These are phyloP conservation scores for Protomyces gravidus DNA, from an alignment of 1,139 yeast genomes.

Conservation along the genomic window DNA sequence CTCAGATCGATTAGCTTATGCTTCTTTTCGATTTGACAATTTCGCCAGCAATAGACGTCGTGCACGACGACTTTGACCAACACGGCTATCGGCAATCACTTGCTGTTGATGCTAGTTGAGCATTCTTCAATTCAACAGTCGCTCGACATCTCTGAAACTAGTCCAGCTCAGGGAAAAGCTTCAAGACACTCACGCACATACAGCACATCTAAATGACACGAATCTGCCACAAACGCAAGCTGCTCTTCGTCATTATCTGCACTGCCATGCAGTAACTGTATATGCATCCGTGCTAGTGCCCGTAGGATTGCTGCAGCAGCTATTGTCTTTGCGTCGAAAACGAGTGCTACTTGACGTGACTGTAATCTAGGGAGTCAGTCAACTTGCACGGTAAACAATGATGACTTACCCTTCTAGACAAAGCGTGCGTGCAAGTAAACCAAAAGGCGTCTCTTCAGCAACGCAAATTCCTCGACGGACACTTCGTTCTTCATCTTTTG, in stretches of 20 bases:
- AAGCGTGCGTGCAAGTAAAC: slow-evolving; percentile 5
- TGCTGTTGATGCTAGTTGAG: no score
- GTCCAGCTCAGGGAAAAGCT: background rate
- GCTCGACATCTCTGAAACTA: no score
- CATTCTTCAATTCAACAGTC: no score
- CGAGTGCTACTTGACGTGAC: background rate
- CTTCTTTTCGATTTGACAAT: no score
- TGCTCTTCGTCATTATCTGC: background rate
- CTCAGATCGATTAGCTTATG: no score
- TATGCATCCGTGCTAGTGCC: background rate
- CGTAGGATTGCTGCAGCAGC: slow-evolving; percentile 11
- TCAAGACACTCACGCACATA: background rate
- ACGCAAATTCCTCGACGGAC: background rate
- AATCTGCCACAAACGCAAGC: background rate
- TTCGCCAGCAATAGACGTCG: no score
- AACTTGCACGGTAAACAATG: background rate
- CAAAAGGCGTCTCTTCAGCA: slow-evolving; percentile 9
- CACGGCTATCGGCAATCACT: no score
- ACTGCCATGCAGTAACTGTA: background rate
- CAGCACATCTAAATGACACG: background rate
- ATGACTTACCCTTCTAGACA: slow-evolving; percentile 3
- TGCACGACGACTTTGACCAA: no score
- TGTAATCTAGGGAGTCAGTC: background rate
- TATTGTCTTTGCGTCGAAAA: slow-evolving; percentile 14
- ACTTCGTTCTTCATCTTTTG: background rate